phyloP scores from a whole-genome alignment of 352 stramenopile species.

The Phytophthora capsici region DNA sequence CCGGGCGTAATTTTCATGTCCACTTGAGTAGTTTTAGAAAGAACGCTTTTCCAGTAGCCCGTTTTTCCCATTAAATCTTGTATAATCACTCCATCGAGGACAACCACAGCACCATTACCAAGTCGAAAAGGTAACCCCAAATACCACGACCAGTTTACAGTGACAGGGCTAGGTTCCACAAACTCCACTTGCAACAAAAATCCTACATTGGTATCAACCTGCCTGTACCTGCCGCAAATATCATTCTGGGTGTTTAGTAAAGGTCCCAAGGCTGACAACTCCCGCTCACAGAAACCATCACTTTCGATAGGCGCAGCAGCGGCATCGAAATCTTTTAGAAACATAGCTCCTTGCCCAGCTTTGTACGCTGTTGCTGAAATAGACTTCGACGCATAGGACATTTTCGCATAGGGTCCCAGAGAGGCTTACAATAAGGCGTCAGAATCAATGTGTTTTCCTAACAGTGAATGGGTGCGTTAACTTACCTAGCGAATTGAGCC shows the following conservation, averaged over 20 bases:
- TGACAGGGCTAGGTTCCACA: constrained; percentile 42
- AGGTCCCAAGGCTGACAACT: constrained; percentile 47
- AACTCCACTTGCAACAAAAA: constrained; percentile 63
- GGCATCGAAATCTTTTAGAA: constrained; percentile 56
- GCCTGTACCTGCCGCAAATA: constrained; percentile 48
- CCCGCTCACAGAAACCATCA: constrained; percentile 61
- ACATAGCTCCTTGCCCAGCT: constrained; percentile 41
- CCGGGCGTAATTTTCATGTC: constrained; percentile 51
- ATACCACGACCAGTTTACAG: constrained; percentile 60
- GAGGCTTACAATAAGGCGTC: constrained; percentile 22
- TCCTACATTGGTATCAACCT: constrained; percentile 46
- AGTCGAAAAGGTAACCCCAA: constrained; percentile 62
- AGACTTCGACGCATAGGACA: constrained; percentile 59
- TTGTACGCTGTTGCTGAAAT: constrained; percentile 42
- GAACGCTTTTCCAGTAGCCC: constrained; percentile 49
- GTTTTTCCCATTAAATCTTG: constrained; percentile 52
- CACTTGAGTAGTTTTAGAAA: constrained; percentile 46
- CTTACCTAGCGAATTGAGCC: constrained; percentile 56
- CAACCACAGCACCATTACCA: constrained; percentile 49
- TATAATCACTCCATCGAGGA: constrained; percentile 53
- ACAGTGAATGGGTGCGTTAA: not conserved
- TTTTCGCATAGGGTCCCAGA: constrained; percentile 44
- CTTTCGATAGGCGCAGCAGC: constrained; percentile 48
- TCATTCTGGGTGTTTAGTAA: constrained; percentile 56
- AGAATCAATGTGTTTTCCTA: not conserved